Base-by-base conservation (phyloP, 1,284 basidiomycete species). In the Cryptococcus jaspeensis region DNA sequence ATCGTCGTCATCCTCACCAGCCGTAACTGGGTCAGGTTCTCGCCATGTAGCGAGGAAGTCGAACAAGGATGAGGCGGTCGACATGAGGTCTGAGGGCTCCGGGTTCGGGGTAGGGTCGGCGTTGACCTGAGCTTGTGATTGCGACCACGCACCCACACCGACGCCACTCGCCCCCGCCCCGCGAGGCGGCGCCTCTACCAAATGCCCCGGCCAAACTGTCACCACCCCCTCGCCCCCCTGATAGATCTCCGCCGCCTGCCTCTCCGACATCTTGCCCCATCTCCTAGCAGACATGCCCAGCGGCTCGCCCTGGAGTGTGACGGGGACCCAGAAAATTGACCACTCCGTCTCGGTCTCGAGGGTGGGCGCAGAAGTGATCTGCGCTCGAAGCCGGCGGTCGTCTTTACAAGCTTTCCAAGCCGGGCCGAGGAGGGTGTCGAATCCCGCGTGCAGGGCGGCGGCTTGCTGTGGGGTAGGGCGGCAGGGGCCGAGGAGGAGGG, bases 151-250 rank as follows among this genome's bases (percentile, higher is more conserved):
- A 32, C 28, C 9, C 28, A 9, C 4, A 9, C 28, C 9, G 5
- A 9, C 28, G 28, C n/a, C n/a, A n/a, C n/a, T n/a, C n/a, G n/a
- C n/a, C n/a, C n/a, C 28, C 4, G 28, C 5, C 28, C 5, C 9
- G 28, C 44, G 18, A 28, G 36, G 23, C 22, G 35, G 37, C 7
- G 32, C 7, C 3, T 25, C 32, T 41, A 57, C 56, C 11, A 75
- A 63, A 45, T 70, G 67, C n/a, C 59, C 65, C 1, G 73, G 73
- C 73, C 73, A 75, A 5, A 75, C 56, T 3, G 71, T 71, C 3
- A 75, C 35, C 3, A 75, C 61, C 13, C 73, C 73, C 35, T 63
- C 53, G 39, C 35, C 38, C 22, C 40, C n/a, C 51, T 55, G 48
- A 58, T 61, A 57, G n/a, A 43, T 38, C 13, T 57, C 55, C 18